These are phyloP conservation scores for Copromyces sp. DNA, from an alignment of 495 filamentous ascomycete species.

Conservation along the genomic window DNA sequence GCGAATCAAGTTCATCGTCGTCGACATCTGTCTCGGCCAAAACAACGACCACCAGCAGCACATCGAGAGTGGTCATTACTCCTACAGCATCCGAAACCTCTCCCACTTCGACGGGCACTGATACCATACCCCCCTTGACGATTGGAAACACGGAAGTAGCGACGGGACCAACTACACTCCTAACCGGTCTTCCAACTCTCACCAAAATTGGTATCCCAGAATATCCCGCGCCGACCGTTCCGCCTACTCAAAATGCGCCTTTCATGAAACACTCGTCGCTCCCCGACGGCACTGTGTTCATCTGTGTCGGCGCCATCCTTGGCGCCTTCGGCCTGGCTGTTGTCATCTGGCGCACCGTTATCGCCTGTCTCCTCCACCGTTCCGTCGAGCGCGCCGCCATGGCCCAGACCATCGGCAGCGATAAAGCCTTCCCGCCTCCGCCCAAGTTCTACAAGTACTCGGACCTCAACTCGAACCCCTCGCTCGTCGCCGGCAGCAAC, in stretches of 20 bases:
- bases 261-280: conserved; percentile 90
- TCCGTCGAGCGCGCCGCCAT: conserved; percentile 73
- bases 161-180: conserved; percentile 9
- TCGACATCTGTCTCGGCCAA: conserved; percentile 5
- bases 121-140: neutral
- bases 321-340: conserved; percentile 71
- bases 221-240: conserved; percentile 58
- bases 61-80: neutral
- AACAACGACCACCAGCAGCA: neutral
- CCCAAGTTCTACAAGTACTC: conserved; percentile 47
- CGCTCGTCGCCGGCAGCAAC: conserved; percentile 43
- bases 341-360: conserved; percentile 76
- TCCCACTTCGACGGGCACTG: neutral
- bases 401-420: conserved; percentile 54
- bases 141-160: conserved; percentile 2
- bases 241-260: conserved; percentile 74
- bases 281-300: conserved; percentile 94
- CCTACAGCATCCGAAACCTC: neutral
- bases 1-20: neutral
- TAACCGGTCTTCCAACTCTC: conserved; percentile 38
- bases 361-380: conserved; percentile 87
- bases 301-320: conserved; percentile 79
- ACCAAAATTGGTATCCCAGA: conserved; percentile 31
- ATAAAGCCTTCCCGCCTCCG: conserved; percentile 45
- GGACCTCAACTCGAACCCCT: conserved; percentile 50